Evolutionary conservation across 2,329 filamentous ascomycete genomes (phyloP), one percentile per base, ranked within the genome.

Genomic region (Epichloe sp.): DNA sequence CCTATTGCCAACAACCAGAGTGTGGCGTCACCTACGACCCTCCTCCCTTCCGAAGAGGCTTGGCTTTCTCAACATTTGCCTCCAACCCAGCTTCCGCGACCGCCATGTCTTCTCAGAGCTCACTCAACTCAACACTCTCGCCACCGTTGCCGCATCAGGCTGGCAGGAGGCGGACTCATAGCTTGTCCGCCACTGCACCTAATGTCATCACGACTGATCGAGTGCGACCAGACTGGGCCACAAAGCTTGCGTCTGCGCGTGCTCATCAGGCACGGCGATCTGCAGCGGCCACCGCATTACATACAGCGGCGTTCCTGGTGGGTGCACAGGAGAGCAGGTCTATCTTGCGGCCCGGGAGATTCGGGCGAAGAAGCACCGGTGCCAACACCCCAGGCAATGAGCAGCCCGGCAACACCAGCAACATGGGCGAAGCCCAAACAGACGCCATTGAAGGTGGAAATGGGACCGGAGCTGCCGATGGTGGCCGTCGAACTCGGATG

Each of bases 21-120:
- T 96, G 97, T 63, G 93, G 93, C 45, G 86, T 98, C n/a, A 95
- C 88, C 0, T 98, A 96, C 65, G 82, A 91, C 4, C 78, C 89
- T 12, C 93, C 93, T 2, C 82, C 87, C 0, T 97, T 97, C 71
- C 83, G 89, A 23, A 78, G 90, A 56, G 93, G 93, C 1, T 69
- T 98, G 35, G 73, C 79, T 1, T 91, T 91, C 63, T 76, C 80
- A 1, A 70, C 76, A 1, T 60, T 64, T 21, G 71, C 79, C 2
- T 52, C 60, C 4, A 56, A 59, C 19, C 52, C 55, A 62, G 71
- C 21, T 63, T 71, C 48, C 56, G 69, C 74, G 15, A 81, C 88
- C 2, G 87, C 89, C 40, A 88, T 91, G 79, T 94, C 90, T 0
- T 95, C 90, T 0, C 85, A 85, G 48, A 88, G 86, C 43, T 94